Base-by-base conservation (phyloP, 2,329 filamentous ascomycete genomes). In the Ophiostoma populinum region DNA sequence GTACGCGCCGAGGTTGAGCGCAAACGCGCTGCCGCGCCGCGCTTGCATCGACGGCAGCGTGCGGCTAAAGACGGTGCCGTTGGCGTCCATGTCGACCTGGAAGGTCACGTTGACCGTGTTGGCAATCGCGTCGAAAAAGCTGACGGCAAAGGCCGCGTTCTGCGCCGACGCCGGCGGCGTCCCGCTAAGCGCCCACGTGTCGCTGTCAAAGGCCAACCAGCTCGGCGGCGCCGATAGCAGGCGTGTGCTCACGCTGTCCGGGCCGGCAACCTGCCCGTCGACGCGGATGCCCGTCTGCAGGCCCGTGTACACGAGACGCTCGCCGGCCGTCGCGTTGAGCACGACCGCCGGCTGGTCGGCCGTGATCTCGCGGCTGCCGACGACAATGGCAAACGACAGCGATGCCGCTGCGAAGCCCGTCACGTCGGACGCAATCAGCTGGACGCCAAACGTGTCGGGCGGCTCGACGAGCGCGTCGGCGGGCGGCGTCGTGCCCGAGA, bases 341-440 rank as follows among this genome's bases (percentile, higher is more conserved):
- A 55, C 52, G 35, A 81, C 56, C 7, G 61, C 50, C 6, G 67
- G 63, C 8, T 71, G 61, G 3, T 67, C 63, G 42, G 80, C 77
- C 2, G 66, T 67, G 26, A 92, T 58, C 43, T 75, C 66, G 51
- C 85, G 79, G 35, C 62, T 68, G 30, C 76, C 76, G 15, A 92
- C 72, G 2, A 75, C 62, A 24, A 93, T 66, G 6, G 74, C 71
- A 51, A 92, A 92, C 0, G 61, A 56, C 35, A 78, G 49, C 2
- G 67, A 65, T 8, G 67, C 63, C 2, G 73, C 76, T 5, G 78
- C 69, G 50, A 86, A 93, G 2, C 80, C 82, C n/a, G 69, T 59
- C 13, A 83, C 68, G 49, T 92, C 80, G 1, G 80, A 87, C 1
- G 80, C 82, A 34, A 90, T 70, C 6, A 92, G 59, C 40, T 71